Evolutionary conservation across 2,329 filamentous ascomycete genomes (phyloP).

Genomic region (Aspergillus fijiensis): DNA sequence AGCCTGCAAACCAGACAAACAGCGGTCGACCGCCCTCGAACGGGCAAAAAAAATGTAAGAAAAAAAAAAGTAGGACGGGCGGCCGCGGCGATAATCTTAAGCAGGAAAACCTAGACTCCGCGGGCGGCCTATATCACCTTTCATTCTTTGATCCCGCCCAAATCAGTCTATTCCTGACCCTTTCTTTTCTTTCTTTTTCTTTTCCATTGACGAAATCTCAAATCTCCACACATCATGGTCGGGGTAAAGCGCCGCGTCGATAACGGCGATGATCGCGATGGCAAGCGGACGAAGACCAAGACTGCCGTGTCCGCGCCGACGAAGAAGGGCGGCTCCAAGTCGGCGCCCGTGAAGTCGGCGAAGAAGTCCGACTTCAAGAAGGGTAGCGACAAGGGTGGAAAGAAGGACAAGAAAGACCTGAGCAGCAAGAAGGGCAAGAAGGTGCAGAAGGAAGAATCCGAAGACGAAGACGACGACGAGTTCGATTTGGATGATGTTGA

Average conservation of each 20-base stretch:
- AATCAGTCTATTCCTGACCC: background rate
- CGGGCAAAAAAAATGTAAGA: constrained; percentile 22
- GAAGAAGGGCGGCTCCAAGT: constrained; percentile 28
- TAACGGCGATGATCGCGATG: constrained; percentile 38
- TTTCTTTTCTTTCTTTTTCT: background rate
- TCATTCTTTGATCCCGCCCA: background rate
- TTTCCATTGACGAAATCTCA: constrained; percentile 6
- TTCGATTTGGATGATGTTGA: constrained; percentile 57
- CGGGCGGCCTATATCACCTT: background rate
- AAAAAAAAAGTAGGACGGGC: constrained; percentile 17
- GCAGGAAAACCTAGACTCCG: constrained; percentile 13
- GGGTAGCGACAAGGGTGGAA: constrained; percentile 27
- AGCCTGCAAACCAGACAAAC: constrained; percentile 36
- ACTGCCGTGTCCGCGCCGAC: constrained; percentile 15
- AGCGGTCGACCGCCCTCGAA: constrained; percentile 26
- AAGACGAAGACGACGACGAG: constrained; percentile 50
- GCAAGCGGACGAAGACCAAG: constrained; percentile 41
- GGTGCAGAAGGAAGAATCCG: constrained; percentile 40
- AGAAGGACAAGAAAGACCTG: constrained; percentile 34
- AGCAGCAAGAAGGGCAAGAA: constrained; percentile 40
- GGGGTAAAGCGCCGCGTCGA: constrained; percentile 45
- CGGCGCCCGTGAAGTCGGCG: constrained; percentile 25
- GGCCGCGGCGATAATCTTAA: constrained; percentile 8
- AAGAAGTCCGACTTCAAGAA: constrained; percentile 29
- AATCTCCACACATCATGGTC: constrained; percentile 32